Evolutionary conservation across 1,139 yeast species (phyloP), one percentile per base, ranked within the genome.

Genomic region (Scheffersomyces parashehatae): DNA sequence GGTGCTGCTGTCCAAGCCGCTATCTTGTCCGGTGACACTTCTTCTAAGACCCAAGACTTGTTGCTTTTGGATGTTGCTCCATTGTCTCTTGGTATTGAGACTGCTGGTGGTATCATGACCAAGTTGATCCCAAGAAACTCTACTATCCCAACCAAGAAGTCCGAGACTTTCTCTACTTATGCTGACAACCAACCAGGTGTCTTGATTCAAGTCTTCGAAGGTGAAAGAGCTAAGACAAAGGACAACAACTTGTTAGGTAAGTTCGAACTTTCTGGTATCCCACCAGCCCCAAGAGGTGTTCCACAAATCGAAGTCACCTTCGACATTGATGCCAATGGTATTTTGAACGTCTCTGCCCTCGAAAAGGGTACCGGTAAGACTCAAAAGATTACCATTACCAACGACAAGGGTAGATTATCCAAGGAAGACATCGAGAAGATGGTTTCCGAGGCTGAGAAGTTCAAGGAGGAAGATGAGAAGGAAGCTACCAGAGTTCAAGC

Each of bases 171-270:
- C 83, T 89, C 97, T 46, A 90, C 98, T 50, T 95, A 93, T 60
- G 96, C 93, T 58, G 97, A 91, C 73, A 91, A 91, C 80, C 98
- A 91, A 75, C 96, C 96, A 56, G 91, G 95, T 67, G 98, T 91
- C 53, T 79, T 89, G 71, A 91, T 91, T 70, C 97, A 90, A 77
- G 97, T 91, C 48, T 91, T 74, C 66, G 97, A 91, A 75, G 98
- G 98, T 81, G 98, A 91, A 77, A 88, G 98, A 75, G 87, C 97
- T 47, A 81, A 88, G 78, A 89, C 95, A 52, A 88, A 88, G 77
- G 97, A 91, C 74, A 91, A 91, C 82, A 91, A 91, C 77, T 75
- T 86, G 65, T 82, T 91, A 60, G 98, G 98, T 73, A 91, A 91
- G 77, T 91, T 91, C 67, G 97, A 91, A 72, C 82, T 91, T 61